Evolutionary conservation across 2,329 filamentous ascomycete species (phyloP), one percentile per base, ranked within the genome.

Genomic region (Nigrospora osmanthi): DNA sequence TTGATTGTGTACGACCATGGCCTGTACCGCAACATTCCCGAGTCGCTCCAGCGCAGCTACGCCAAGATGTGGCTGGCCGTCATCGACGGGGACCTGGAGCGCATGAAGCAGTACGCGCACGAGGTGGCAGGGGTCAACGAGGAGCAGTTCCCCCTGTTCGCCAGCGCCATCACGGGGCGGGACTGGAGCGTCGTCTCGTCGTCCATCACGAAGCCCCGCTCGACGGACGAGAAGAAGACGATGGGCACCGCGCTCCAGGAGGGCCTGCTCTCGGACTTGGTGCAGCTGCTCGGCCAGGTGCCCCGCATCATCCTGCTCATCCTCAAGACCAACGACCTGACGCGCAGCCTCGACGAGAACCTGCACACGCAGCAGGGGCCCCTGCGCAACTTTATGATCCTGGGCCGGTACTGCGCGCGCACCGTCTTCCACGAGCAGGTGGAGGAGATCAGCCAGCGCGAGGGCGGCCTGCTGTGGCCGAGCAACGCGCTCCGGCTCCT

Each of bases 51-150:
- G 43, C 81, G 89, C 19, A 87, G 85, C 15, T 98, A 98, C 58
- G 93, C 93, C 43, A 95, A 96, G 65, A 85, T 98, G 62, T 98
- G 93, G 93, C 81, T 98, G 11, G 90, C 93, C 6, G 88, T 98
- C 19, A 85, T 98, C 43, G 88, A 97, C 54, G 85, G 86, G 0
- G 88, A 98, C 58, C 84, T 95, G 67, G 67, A 75, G 3, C 73
- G 75, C 16, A 98, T 98, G 93, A 85, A 89, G 53, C 81, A 83
- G 56, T 95, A 95, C 62, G 85, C 91, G 2, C 79, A 84, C 54
- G 87, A 95, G 58, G 89, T 97, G 3, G 93, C 91, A 2, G 89
- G 89, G 12, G 83, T 98, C 48, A 85, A 76, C 6, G 89, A 95
- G 49, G 83, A 89, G 53, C 86, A 95, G 57, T 98, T 98, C 58